A percentile compares a stretch with the other conserved stretches of the same genome.
phyloP scores from a whole-genome alignment of 805 yeast genomes.

The Kodamaea hsintzibuensis region DNA sequence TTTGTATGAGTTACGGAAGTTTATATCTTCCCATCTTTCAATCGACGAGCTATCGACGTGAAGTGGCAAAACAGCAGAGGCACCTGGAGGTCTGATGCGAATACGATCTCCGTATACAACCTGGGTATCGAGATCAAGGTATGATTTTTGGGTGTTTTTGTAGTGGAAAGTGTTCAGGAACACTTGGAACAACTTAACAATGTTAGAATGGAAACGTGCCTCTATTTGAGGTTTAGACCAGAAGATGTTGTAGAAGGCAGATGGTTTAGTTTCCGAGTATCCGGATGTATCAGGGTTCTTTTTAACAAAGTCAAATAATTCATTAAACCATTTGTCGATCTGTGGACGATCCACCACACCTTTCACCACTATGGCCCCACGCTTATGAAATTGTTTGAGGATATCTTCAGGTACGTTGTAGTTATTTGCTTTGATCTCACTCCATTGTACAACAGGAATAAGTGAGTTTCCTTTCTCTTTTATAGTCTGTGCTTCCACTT shows the following conservation, averaged over 20 bases:
- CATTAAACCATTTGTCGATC: constrained; percentile 18
- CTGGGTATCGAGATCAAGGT: constrained; percentile 30
- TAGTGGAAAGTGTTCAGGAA: constrained; percentile 19
- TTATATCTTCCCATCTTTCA: constrained; percentile 48
- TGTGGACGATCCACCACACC: constrained; percentile 17
- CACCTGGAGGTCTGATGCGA: constrained; percentile 42
- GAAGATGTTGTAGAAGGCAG: constrained; percentile 26
- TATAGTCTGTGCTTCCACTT: constrained; percentile 19
- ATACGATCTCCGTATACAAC: constrained; percentile 44
- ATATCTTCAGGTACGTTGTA: constrained; percentile 10
- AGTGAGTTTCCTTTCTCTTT: constrained; percentile 19
- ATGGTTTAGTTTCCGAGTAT: neutral
- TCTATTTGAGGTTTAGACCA: constrained; percentile 41
- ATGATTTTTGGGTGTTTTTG: constrained; percentile 12
- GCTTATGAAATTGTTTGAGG: constrained; percentile 12
- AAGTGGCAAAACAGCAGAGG: constrained; percentile 31
- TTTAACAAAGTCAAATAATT: constrained; percentile 16
- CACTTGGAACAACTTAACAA: constrained; percentile 26
- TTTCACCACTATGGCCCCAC: constrained; percentile 19
- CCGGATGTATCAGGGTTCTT: neutral
- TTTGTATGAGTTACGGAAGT: constrained; percentile 35
- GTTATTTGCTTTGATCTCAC: constrained; percentile 13
- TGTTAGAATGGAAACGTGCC: constrained; percentile 40
- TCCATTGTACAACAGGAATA: constrained; percentile 25
- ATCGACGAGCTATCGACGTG: constrained; percentile 46